Evolutionary conservation across 768 basidiomycete species (phyloP).

Genomic region (Psilocybe subaeruginosa): DNA sequence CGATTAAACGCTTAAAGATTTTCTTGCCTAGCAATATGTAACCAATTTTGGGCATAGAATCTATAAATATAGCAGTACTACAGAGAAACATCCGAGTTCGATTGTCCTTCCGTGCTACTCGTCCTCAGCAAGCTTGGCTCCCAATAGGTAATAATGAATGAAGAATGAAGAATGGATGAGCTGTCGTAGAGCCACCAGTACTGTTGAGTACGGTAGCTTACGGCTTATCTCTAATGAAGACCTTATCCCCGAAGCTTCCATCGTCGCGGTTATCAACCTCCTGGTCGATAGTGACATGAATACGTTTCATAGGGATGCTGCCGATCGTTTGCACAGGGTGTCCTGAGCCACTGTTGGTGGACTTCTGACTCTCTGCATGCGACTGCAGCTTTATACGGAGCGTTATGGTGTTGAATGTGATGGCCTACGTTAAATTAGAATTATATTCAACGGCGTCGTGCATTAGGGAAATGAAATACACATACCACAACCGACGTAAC

Average conservation of each 20-base stretch:
- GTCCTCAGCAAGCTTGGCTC: too few species aligned
- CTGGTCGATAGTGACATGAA: constrained; percentile 1
- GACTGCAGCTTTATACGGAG: constrained; percentile 4
- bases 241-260: not conserved
- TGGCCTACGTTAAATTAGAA: not conserved
- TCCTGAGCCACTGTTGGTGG: not conserved
- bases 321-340: constrained; percentile 7
- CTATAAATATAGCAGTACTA: too few species aligned
- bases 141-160: too few species aligned
- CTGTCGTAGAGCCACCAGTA: too few species aligned
- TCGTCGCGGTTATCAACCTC: not conserved
- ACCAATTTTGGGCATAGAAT: too few species aligned
- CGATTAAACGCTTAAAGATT: too few species aligned
- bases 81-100: too few species aligned
- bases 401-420: constrained; percentile 8
- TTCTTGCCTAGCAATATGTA: too few species aligned
- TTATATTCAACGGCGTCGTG: not conserved
- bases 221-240: not conserved
- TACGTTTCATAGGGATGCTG: constrained; percentile 4
- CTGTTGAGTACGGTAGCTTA: not conserved
- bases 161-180: too few species aligned
- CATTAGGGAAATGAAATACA: not conserved
- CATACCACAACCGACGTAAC: constrained; percentile 5
- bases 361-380: not conserved
- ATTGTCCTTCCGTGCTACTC: too few species aligned